These are phyloP conservation scores for Aspergillus phoenicis DNA, from an alignment of 2,329 filamentous ascomycete species.

Conservation along the genomic window DNA sequence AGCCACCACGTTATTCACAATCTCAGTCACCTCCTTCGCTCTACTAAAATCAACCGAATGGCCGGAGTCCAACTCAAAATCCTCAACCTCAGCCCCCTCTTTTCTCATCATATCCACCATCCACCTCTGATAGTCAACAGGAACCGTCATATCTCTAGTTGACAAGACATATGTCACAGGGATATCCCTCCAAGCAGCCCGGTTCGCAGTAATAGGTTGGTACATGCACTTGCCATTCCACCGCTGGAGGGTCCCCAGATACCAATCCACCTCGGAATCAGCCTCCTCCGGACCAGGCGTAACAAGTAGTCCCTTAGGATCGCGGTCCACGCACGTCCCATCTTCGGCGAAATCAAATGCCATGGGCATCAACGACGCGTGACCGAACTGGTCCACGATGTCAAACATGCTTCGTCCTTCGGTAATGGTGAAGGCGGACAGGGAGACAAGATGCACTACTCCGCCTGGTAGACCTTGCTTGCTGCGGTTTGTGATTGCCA, in stretches of 20 bases:
- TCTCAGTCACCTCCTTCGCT: conserved; percentile 4
- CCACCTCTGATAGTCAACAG: conserved; percentile 8
- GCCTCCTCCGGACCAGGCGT: background rate
- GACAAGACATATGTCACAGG: conserved; percentile 5
- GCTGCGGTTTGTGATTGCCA: background rate
- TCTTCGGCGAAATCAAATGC: conserved; percentile 13
- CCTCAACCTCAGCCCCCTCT: background rate
- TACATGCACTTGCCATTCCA: conserved; percentile 14
- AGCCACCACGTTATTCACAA: background rate
- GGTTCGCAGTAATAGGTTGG: background rate
- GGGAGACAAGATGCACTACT: background rate
- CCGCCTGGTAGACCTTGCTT: background rate
- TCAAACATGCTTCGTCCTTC: conserved; percentile 8
- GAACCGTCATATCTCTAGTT: conserved; percentile 7
- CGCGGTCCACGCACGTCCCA: background rate
- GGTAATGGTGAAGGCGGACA: background rate
- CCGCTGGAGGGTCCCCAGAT: background rate
- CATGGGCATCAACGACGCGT: conserved; percentile 1
- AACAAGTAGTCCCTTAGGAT: conserved; percentile 3
- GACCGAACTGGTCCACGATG: conserved; percentile 3
- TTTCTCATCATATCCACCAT: conserved; percentile 2
- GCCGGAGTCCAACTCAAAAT: conserved; percentile 5
- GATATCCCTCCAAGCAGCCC: conserved; percentile 5
- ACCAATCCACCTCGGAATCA: conserved; percentile 6
- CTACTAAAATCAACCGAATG: conserved; percentile 9